Base-by-base conservation (phyloP, 345 rosid genomes). In the Corchorus capsularis region DNA sequence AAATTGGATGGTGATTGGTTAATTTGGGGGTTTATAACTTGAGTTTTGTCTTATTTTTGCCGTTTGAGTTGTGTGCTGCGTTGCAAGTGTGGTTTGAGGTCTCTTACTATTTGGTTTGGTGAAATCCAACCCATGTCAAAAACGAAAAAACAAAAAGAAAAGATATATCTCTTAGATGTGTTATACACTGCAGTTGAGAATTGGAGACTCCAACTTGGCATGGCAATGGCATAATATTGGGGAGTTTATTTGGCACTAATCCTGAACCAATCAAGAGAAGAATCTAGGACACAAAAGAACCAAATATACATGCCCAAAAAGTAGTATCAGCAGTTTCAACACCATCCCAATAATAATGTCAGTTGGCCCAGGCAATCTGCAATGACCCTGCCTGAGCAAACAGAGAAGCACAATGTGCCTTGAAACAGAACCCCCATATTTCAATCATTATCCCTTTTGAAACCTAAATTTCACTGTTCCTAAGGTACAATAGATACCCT, bases 381-480 rank as follows among this genome's bases (percentile, higher is more conserved):
- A 60, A 27, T 60, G 63, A 27, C 39, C 53, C 71, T 45, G 52
- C 20, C 54, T 20, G 47, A 43, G 39, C 55, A 66, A 46, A 46
- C 71, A 46, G 35, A 19, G 15, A 19, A 49, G 17, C 71, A 66
- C 53, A 45, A 45, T 43, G 53, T 20, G 64, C 53, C 34, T 65
- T 45, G 3, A 65, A 65, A 65, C 35, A 45, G 53, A 45, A 45
- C 17, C 53, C 9, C 41, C 41, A 39, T 65, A 14, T 45, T 43
- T 20, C 70, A 43, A 67, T 67, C 37, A 67, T 14, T n/a, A n/a
- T n/a, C 9, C 6, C n/a, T 22, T 46, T 67, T 67, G 55, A 67
- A 67, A 22, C 39, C 55, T 46, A 60, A 65, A 13, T 67, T 47
- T 13, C 19, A 67, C 39, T 46, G 39, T 46, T 67, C 55, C 19